Evolutionary conservation across 2,329 filamentous ascomycete genomes (phyloP), one percentile per base, ranked within the genome.

Genomic region (Talaromyces sp.): DNA sequence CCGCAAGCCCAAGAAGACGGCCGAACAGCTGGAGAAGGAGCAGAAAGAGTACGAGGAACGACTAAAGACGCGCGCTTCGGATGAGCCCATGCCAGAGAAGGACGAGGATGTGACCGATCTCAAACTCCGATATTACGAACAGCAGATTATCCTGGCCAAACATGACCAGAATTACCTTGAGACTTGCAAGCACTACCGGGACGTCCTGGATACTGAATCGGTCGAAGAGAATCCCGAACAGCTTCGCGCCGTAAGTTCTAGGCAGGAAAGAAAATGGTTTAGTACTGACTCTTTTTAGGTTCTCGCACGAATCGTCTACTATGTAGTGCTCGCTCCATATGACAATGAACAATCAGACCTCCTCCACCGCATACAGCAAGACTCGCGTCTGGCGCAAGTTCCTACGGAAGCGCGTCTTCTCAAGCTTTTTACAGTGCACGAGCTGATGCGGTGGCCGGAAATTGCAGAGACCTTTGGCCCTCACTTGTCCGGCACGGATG

Each of bases 261-360:
- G 8, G 14, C 31, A n/a, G 31, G n/a, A 19, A 35, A 51, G n/a
- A 10, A n/a, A n/a, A 24, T 14, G 13, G 4, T 13, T 35, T 9
- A 27, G 29, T 49, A 50, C 31, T 27, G 17, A 35, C 10, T 52
- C 4, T 9, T 31, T 26, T n/a, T 52, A 96, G 91, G 86, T 92
- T 19, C 85, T 99, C 50, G 92, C 96, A 80, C 87, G 95, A 71
- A 92, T 98, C 74, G 93, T 98, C 78, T 98, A 96, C 84, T 99
- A 96, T 77, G 87, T 96, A 74, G 95, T 98, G 66, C 89, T 99
- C 56, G 90, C 95, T 8, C 93, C 95, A 8, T 92, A 98, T 78
- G 93, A 99, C 80, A 99, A 99, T 77, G 95, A 99, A 76, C 95
- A 99, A 76, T 95, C 93, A 68, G 95, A 99, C 69, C 89, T 99